A percentile compares a stretch with the other conserved stretches of the same genome.
phyloP scores from a whole-genome alignment of 306 rosid species.

The Fagus sylvatica region DNA sequence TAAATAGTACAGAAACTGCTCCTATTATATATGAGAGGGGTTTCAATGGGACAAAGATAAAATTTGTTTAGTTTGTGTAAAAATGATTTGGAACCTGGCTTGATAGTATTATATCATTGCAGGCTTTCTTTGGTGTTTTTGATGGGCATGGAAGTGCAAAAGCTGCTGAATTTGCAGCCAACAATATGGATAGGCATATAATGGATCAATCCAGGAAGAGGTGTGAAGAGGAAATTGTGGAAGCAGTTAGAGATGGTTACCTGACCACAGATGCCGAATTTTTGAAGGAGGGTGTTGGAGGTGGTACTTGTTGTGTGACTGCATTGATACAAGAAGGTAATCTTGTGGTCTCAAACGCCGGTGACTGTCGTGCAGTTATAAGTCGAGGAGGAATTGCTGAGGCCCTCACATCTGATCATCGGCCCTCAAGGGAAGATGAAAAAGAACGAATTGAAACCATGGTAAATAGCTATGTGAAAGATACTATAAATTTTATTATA shows the following conservation, averaged over 20 bases:
- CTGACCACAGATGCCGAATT: conserved; percentile 38
- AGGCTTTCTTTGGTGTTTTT: conserved; percentile 59
- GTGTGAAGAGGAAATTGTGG: conserved; percentile 25
- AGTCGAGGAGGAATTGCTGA: conserved; percentile 49
- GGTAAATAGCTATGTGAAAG: conserved; percentile 27
- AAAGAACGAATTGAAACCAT: conserved; percentile 37
- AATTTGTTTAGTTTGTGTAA: background rate
- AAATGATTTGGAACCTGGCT: background rate
- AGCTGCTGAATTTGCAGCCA: conserved; percentile 54
- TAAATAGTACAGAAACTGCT: too few species aligned
- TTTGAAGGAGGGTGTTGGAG: conserved; percentile 25
- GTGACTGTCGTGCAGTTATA: conserved; percentile 62
- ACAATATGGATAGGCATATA: conserved; percentile 38
- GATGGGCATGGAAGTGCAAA: conserved; percentile 60
- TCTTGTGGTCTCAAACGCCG: conserved; percentile 50
- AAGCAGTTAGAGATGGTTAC: conserved; percentile 47
- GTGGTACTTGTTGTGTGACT: conserved; percentile 53
- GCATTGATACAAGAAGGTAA: conserved; percentile 38
- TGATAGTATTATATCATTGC: conserved; percentile 22
- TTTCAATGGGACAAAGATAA: background rate
- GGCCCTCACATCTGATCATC: conserved; percentile 53
- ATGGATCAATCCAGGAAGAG: conserved; percentile 22
- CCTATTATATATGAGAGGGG: too few species aligned
- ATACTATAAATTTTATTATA: too few species aligned
- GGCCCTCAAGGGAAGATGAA: conserved; percentile 41